Conservation (phyloP, 2,329 filamentous ascomycete genomes). For the Exophiala alcalophila region DNA sequence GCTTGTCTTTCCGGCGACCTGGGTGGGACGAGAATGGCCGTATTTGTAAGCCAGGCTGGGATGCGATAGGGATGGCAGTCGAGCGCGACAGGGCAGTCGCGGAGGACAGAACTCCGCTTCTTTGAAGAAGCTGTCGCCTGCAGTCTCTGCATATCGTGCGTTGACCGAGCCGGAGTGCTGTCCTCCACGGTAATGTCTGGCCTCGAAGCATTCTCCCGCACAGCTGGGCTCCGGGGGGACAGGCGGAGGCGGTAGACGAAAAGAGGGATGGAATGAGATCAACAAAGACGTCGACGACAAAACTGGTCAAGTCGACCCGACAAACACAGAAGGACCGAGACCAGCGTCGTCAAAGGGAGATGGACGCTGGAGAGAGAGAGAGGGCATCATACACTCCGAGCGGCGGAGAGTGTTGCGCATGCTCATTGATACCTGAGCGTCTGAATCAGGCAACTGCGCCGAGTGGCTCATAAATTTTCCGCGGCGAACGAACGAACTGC, state of each 20-base stretch:
- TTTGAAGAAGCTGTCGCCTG: slow-evolving; percentile 24
- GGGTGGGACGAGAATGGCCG: slow-evolving; percentile 47
- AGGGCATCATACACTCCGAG: no score
- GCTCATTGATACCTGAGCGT: no score
- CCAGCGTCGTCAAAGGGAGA: no score
- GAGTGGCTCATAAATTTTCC: slow-evolving; percentile 17
- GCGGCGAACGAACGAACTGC: slow-evolving; percentile 5
- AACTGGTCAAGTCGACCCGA: no score
- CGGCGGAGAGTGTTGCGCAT: no score
- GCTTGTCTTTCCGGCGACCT: slow-evolving; percentile 56
- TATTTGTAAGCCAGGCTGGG: slow-evolving; percentile 31
- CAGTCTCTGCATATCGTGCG: slow-evolving; percentile 34
- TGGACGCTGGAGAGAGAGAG: no score
- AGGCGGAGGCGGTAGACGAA: neutral
- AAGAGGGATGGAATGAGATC: neutral
- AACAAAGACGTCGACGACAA: no score
- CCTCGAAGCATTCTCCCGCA: slow-evolving; percentile 59
- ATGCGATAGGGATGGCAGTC: slow-evolving; percentile 3
- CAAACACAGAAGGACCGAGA: no score
- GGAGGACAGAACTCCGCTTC: slow-evolving; percentile 6
- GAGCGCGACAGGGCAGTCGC: slow-evolving; percentile 11
- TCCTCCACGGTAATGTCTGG: slow-evolving; percentile 64
- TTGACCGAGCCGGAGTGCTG: slow-evolving; percentile 54
- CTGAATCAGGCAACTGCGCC: slow-evolving; percentile 11
- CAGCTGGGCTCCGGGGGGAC: slow-evolving; percentile 1